Percentiles rank a stretch among this genome's conserved stretches.
These are phyloP conservation scores for Reutealis trisperma DNA, from an alignment of 345 rosid species.

Conservation along the genomic window DNA sequence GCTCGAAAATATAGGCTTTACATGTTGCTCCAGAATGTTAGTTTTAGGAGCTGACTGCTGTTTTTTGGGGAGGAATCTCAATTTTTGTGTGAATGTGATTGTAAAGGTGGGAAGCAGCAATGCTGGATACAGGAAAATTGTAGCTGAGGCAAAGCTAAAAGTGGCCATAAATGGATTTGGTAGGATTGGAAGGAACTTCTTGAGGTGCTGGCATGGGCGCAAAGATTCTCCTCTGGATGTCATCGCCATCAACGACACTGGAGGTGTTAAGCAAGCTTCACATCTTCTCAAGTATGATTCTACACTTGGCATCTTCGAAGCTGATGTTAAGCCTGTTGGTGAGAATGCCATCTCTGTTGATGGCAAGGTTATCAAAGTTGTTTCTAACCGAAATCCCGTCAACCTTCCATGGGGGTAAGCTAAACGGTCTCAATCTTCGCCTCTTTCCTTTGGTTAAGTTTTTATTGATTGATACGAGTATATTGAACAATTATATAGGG, in stretches of 20 bases:
- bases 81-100: too few relatives aligned
- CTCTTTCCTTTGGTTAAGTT: too few relatives aligned
- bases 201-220: slow-evolving; percentile 97
- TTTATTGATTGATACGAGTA: too few relatives aligned
- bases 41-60: too few relatives aligned
- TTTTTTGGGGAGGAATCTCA: too few relatives aligned
- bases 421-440: neutral
- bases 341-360: slow-evolving; percentile 86
- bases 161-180: slow-evolving; percentile 96
- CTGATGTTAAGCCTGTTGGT: slow-evolving; percentile 88
- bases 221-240: slow-evolving; percentile 88
- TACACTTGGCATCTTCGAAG: slow-evolving; percentile 89
- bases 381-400: slow-evolving; percentile 71
- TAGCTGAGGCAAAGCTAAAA: slow-evolving; percentile 75
- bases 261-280: slow-evolving; percentile 94
- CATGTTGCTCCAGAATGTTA: neutral
- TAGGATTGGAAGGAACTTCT: slow-evolving; percentile 91
- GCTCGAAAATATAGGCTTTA: too few relatives aligned
- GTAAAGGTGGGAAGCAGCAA: slow-evolving; percentile 53
- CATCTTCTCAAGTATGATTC: slow-evolving; percentile 98
- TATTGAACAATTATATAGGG: slow-evolving; percentile 41
- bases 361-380: slow-evolving; percentile 93
- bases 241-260: slow-evolving; percentile 89
- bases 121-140: slow-evolving; percentile 72
- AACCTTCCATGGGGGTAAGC: slow-evolving; percentile 89